Evolutionary conservation across 2,329 filamentous ascomycete species (phyloP), one percentile per base, ranked within the genome.

Genomic region (Camillea tinctor): DNA sequence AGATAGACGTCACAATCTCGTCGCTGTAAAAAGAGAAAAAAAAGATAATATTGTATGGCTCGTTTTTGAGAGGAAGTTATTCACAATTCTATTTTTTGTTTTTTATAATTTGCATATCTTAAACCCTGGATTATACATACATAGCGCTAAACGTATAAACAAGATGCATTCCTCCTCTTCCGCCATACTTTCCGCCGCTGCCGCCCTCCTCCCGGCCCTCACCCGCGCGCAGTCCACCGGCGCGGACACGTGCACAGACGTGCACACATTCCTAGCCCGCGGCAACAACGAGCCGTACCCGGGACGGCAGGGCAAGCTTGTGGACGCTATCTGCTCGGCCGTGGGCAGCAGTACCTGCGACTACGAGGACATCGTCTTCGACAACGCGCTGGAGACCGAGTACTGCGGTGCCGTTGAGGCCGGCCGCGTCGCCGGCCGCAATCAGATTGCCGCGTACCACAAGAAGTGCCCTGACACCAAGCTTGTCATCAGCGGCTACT

Each of bases 401-500:
- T 67, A 67, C 40, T 66, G 66, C 60, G 61, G 68, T 22, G 72
- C 76, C 1, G 73, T 79, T 8, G 69, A 69, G 5, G 72, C 75
- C 44, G 77, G 77, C 1, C 69, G 69, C 8, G 64, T 61, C 48
- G 74, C 74, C 54, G 76, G 76, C 4, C 61, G 73, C 24, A 54
- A 59, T 15, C 75, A 79, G 65, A 76, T 80, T 61, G 71, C 69
- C 6, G 73, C 71, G 0, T 80, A 79, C 64, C 73, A 73, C 64
- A 66, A 73, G 63, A 68, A 69, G 17, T 80, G 77, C 58, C 77
- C 78, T 17, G 62, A 76, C 44, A 61, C 75, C 21, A 76, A 74
- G 60, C 71, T 80, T 13, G 75, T 79, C 6, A 55, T 80, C 26
- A 75, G 73, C 60, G 77, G 78, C 0, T 80, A 77, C 63, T 77